Evolutionary conservation across 345 rosid species (phyloP), one percentile per base, ranked within the genome.

Genomic region (Camelina neglecta): DNA sequence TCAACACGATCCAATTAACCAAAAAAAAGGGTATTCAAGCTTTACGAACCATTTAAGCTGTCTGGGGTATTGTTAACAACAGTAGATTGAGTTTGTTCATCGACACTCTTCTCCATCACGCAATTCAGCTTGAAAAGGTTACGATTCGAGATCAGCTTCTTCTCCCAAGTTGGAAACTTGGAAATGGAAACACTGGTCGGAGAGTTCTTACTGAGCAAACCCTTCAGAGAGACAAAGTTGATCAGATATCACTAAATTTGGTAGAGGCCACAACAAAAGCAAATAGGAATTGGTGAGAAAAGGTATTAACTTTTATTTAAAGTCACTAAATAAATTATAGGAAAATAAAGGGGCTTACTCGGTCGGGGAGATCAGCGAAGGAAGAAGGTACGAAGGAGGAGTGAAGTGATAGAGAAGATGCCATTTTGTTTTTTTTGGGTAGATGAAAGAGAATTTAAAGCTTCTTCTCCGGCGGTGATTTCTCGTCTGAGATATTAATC

Each of bases 91-190:
- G 81, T 53, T 50, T 78, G 67, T 33, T 33, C 83, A 69, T 87
- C 90, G 82, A 83, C 76, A 35, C 67, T 84, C 51, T 60, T 71
- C 74, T 88, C 86, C 51, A 16, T 71, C 7, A 72, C 79, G 64
- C 96, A 88, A 57, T 71, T 75, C 18, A 86, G 65, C 69, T 79
- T 82, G 63, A 86, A 73, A 26, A 62, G 80, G 49, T 74, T 82
- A 7, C 75, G 57, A 41, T 67, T 70, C 15, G 39, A 59, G 61
- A 80, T 51, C 23, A 42, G 67, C 38, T 73, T 84, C 66, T 73
- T 84, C 6, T 74, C 83, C 73, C 23, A 77, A 78, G 54, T 23
- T 55, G 36, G 54, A 58, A 78, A 65, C 73, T 71, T 80, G 44
- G 72, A 59, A 56, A 86, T 51, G 58, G 73, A 77, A 44, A 78